Conservation (phyloP, 495 filamentous ascomycete genomes). For the Mytilinidion resinicola region DNA sequence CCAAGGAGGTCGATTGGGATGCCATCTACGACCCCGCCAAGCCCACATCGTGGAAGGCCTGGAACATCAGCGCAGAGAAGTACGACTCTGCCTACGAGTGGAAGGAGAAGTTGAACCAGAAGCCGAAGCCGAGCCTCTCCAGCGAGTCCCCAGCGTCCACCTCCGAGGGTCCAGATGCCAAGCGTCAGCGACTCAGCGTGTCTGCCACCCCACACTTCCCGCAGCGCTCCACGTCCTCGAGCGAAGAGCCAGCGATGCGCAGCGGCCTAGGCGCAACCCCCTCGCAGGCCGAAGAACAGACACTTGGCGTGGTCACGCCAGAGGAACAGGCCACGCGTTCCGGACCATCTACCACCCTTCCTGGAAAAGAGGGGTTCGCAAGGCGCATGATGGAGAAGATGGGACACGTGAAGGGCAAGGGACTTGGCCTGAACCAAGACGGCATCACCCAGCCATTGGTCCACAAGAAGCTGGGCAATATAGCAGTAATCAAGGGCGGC, state of each 20-base stretch:
- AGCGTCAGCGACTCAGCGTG: too few relatives aligned
- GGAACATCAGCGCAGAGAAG: conserved; percentile 78
- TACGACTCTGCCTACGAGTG: conserved; percentile 75
- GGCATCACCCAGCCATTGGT: too few relatives aligned
- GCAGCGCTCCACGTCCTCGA: too few relatives aligned
- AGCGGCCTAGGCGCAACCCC: too few relatives aligned
- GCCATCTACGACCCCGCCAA: conserved; percentile 83
- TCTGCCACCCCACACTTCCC: too few relatives aligned
- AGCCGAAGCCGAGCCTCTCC: conserved; percentile 61
- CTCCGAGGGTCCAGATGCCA: too few relatives aligned
- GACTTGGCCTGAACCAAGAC: conserved; percentile 69
- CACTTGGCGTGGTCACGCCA: too few relatives aligned
- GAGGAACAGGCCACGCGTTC: too few relatives aligned
- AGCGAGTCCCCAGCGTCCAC: not conserved
- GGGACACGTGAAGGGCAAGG: conserved; percentile 83
- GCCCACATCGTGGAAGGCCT: conserved; percentile 83
- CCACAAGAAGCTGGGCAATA: too few relatives aligned
- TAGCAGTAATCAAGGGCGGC: conserved; percentile 40
- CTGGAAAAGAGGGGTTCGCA: conserved; percentile 79
- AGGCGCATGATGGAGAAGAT: conserved; percentile 83
- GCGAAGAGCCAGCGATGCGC: too few relatives aligned
- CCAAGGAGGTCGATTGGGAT: conserved; percentile 71
- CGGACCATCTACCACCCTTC: conserved; percentile 54
- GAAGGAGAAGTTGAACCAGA: conserved; percentile 54
- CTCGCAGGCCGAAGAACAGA: not conserved